phyloP scores from a whole-genome alignment of 2,329 filamentous ascomycete genomes.

The Chaetoscypha palmicola region DNA sequence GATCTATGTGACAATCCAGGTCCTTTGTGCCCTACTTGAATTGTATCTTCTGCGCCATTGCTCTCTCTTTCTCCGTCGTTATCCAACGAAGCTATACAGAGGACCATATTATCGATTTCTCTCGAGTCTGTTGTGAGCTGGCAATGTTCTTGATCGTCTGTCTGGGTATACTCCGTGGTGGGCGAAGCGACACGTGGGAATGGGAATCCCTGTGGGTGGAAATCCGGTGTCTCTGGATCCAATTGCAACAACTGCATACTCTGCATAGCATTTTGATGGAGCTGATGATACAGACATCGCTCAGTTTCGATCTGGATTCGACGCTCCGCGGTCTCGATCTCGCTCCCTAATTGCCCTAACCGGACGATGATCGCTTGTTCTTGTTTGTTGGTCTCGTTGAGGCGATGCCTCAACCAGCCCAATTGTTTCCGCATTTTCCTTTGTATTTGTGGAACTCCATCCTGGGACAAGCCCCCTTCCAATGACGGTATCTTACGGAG shows the following conservation, averaged over 20 bases:
- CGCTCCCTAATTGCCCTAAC: constrained; percentile 43
- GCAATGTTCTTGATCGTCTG: not conserved
- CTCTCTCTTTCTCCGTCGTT: not conserved
- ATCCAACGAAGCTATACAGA: not conserved
- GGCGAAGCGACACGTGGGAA: not conserved
- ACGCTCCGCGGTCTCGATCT: constrained; percentile 40
- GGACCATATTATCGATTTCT: not conserved
- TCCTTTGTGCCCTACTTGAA: not conserved
- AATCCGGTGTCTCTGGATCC: constrained; percentile 1
- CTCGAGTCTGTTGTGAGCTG: too few relatives aligned
- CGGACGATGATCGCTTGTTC: constrained; percentile 40
- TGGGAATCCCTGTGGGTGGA: constrained; percentile 2
- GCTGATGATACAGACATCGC: not conserved
- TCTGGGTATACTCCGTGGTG: not conserved
- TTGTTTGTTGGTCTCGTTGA: constrained; percentile 40
- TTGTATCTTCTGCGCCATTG: not conserved
- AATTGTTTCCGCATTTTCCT: constrained; percentile 33
- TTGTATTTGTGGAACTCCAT: not conserved
- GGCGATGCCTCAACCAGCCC: constrained; percentile 35
- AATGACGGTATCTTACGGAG: constrained; percentile 34
- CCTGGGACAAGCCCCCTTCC: constrained; percentile 30
- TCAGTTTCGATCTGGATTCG: constrained; percentile 32
- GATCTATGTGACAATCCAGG: not conserved
- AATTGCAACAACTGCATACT: not conserved
- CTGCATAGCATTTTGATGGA: not conserved